Evolutionary conservation across 164 flowering plant species (phyloP).

Genomic region (Vitis rupestris): DNA sequence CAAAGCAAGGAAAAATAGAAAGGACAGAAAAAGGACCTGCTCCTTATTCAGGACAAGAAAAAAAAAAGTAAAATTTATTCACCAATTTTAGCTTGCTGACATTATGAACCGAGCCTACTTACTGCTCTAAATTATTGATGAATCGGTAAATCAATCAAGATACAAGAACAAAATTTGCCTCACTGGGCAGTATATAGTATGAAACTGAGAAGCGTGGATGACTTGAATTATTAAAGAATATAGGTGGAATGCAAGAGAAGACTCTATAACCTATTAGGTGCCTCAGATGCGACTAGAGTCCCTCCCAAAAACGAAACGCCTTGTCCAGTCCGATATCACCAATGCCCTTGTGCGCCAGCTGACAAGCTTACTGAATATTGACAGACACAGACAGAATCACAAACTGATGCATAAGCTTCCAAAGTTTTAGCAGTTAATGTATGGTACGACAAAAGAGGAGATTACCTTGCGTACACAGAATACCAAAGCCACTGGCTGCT

Average conservation of each 20-base stretch:
- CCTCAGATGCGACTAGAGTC: slow-evolving; percentile 76
- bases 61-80: no score
- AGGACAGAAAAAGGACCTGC: no score
- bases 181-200: no score
- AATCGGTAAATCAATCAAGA: no score
- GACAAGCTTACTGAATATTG: slow-evolving; percentile 70
- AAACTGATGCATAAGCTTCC: no score
- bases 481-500: slow-evolving; percentile 97
- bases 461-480: slow-evolving; percentile 91
- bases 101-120: no score
- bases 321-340: slow-evolving; percentile 86
- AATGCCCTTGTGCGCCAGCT: slow-evolving; percentile 93
- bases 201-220: no score
- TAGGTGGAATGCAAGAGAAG: background rate
- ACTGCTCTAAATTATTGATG: no score
- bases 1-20: no score
- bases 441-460: slow-evolving; percentile 1
- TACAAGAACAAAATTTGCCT: background rate
- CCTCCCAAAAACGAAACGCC: slow-evolving; percentile 84
- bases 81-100: no score
- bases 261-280: background rate
- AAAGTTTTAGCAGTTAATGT: background rate
- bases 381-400: background rate
- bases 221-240: no score
- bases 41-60: no score